A percentile compares a stretch with the other conserved stretches of the same genome.
These are phyloP conservation scores for Mycosphaerella sp. DNA, from an alignment of 2,329 filamentous ascomycete species.

Conservation along the genomic window DNA sequence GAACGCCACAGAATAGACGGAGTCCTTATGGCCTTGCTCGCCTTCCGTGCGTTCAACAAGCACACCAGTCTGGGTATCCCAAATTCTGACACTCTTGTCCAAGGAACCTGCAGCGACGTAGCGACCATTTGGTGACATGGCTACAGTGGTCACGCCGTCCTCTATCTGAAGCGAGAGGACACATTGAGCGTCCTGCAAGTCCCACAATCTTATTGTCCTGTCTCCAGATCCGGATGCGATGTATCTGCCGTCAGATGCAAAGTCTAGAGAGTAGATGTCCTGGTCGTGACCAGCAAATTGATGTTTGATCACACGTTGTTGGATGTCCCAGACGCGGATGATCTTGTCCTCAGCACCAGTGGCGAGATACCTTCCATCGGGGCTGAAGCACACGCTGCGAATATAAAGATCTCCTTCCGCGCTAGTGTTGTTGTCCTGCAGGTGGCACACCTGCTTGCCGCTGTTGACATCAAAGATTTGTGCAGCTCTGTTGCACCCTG, in stretches of 20 bases:
- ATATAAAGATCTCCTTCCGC: conserved; percentile 93
- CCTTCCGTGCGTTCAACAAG: conserved; percentile 89
- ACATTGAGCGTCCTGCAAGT: conserved; percentile 77
- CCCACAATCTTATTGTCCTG: conserved; percentile 90
- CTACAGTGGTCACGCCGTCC: conserved; percentile 94
- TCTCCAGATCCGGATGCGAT: conserved; percentile 96
- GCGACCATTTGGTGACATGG: conserved; percentile 91
- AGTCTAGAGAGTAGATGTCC: conserved; percentile 96
- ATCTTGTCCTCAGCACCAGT: conserved; percentile 97
- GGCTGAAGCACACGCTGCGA: conserved; percentile 96
- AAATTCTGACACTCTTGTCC: conserved; percentile 96
- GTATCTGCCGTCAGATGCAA: conserved; percentile 83
- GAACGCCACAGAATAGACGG: conserved; percentile 94
- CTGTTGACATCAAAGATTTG: conserved; percentile 93
- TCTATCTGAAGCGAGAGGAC: conserved; percentile 85
- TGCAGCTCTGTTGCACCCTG: conserved; percentile 96
- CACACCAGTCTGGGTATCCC: conserved; percentile 82
- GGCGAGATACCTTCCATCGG: conserved; percentile 85
- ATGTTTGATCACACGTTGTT: conserved; percentile 73
- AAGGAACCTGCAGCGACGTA: conserved; percentile 91
- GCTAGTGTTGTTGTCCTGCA: conserved; percentile 83
- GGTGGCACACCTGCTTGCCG: conserved; percentile 78
- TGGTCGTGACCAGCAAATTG: conserved; percentile 97
- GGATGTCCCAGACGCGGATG: conserved; percentile 96
- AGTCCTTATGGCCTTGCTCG: conserved; percentile 90